Conservation (phyloP, 164 flowering plant genomes). For the Brasenia schreberi region DNA sequence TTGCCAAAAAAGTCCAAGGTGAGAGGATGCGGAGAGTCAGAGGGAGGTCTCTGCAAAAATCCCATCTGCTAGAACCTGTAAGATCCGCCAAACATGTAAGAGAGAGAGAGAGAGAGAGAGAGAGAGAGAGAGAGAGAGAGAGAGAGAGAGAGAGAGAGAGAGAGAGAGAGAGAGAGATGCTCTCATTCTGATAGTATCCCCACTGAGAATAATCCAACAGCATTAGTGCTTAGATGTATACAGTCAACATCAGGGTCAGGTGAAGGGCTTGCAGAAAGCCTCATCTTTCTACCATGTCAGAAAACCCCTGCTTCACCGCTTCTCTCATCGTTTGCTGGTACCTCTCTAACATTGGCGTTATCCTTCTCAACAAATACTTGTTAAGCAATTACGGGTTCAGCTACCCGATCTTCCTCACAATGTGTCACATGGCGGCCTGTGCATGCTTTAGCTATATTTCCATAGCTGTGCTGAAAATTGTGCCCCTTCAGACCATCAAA, state of each 20-base stretch:
- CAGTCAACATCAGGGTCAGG: too few relatives aligned
- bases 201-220: background rate
- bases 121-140: too few relatives aligned
- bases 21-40: too few relatives aligned
- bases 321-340: conserved; percentile 54
- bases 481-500: conserved; percentile 43
- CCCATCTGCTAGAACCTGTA: too few relatives aligned
- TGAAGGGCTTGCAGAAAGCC: too few relatives aligned
- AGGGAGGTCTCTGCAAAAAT: too few relatives aligned
- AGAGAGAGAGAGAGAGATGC: background rate
- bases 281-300: background rate
- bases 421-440: conserved; percentile 84
- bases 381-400: conserved; percentile 59
- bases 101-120: too few relatives aligned
- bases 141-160: too few relatives aligned
- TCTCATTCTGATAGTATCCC: background rate
- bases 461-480: conserved; percentile 38
- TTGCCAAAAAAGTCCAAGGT: too few relatives aligned
- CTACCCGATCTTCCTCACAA: conserved; percentile 72
- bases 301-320: conserved; percentile 26
- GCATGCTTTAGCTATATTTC: conserved; percentile 57
- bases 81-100: too few relatives aligned
- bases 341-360: conserved; percentile 64
- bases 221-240: background rate
- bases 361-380: conserved; percentile 57